These are phyloP conservation scores for Colletotrichum falcatum DNA, from an alignment of 2,329 filamentous ascomycete genomes.

Conservation along the genomic window DNA sequence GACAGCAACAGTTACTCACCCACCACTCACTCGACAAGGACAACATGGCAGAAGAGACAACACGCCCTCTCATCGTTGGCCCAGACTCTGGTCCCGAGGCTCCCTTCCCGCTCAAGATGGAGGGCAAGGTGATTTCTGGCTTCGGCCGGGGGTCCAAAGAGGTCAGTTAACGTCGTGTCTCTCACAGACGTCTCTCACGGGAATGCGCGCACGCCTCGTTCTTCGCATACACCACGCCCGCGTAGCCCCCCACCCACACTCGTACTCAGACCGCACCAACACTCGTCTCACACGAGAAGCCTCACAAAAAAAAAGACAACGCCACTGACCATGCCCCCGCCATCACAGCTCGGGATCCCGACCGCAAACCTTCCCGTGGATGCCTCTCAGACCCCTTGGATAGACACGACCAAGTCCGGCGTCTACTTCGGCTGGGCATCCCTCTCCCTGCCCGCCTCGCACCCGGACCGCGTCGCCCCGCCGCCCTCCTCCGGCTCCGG, in stretches of 20 bases:
- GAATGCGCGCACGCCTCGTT: background rate
- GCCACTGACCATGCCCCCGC: slow-evolving; percentile 11
- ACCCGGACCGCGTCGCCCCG: slow-evolving; percentile 54
- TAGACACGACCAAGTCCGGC: slow-evolving; percentile 75
- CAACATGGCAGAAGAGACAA: slow-evolving; percentile 27
- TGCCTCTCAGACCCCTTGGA: slow-evolving; percentile 69
- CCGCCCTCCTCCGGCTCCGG: slow-evolving; percentile 39
- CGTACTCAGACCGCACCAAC: background rate
- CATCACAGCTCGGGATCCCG: slow-evolving; percentile 85
- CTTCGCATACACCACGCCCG: background rate
- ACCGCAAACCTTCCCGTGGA: slow-evolving; percentile 92
- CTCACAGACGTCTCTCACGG: background rate
- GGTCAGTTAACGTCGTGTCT: slow-evolving; percentile 58
- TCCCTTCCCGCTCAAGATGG: slow-evolving; percentile 86
- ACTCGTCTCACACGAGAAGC: background rate
- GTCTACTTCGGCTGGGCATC: slow-evolving; percentile 96
- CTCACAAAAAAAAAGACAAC: slow-evolving; percentile 18
- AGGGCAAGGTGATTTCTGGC: slow-evolving; percentile 89
- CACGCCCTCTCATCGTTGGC: slow-evolving; percentile 78
- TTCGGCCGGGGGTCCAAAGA: slow-evolving; percentile 96
- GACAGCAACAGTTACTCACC: background rate
- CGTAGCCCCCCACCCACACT: background rate
- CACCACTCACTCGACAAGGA: background rate
- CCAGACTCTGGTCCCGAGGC: slow-evolving; percentile 77
- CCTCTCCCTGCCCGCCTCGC: slow-evolving; percentile 67